Evolutionary conservation across 148 eudicot species (phyloP), one percentile per base, ranked within the genome.

Genomic region (Pharnaceum exiguum): DNA sequence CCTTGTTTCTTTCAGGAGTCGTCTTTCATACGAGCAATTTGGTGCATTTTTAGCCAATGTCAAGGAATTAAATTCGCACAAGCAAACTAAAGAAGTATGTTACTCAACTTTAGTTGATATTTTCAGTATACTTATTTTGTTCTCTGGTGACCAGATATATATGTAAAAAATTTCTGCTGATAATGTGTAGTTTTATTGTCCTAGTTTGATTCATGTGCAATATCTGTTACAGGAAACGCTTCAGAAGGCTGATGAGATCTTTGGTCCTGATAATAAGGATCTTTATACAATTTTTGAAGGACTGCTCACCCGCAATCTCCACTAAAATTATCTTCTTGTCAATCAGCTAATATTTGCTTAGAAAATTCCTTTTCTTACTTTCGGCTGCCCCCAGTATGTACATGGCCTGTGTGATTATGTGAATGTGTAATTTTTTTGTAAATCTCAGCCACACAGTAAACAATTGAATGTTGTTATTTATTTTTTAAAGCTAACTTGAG

Each of bases 11-110:
- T 15, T 40, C 84, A 93, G 99, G 90, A 81, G 78, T 50, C 88
- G 96, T 46, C 74, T 93, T 66, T 83, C 96, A 5, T 93, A 89
- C 39, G 96, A 93, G 71, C 99, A 93, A 58, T 93, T 93, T 72
- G 83, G 86, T 33, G 81, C 96, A 24, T 85, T 93, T 67, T 76
- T 93, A 54, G 86, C 99, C 3, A 93, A 89, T 77, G 99, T 93
- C 27, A 93, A 93, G 86, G 95, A 89, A 64, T 51, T 93, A 50
- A 88, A 93, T 56, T 81, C 96, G 37, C 95, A 85, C 71, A 93
- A 89, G 77, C 89, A 89, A 75, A 74, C 90, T 5, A 88, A 81
- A 79, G 96, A 93, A 75, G 99, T 85, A 78, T 37, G 69, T 51
- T 28, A 15, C 36, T 38, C 44, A 4, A 17, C 42, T 11, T 12